Evolutionary conservation across 352 stramenopile species (phyloP), one percentile per base, ranked within the genome.

Genomic region (Phytophthora cryptogea): DNA sequence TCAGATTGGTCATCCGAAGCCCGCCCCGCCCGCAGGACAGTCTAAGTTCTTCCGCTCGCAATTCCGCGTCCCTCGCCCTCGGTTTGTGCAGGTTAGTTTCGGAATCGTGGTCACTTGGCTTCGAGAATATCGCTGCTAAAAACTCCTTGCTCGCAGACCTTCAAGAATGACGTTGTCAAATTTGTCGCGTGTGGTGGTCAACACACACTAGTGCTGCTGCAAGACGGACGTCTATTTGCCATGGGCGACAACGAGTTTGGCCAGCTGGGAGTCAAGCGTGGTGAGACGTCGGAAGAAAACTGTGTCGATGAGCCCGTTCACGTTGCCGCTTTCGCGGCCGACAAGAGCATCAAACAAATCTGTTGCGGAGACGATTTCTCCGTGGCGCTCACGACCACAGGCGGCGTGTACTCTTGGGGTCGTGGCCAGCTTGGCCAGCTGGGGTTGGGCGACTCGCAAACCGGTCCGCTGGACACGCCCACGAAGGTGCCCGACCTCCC

Each of bases 11-110:
- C 81, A 90, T 37, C 70, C 70, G 3, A 89, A 89, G 65, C 82
- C 84, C 14, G 43, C 63, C 7, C 60, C 69, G 8, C 59, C 63
- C 50, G 35, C 80, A 1, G 77, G 72, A 5, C 80, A 90, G 35
- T 93, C 84, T 4, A 88, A 87, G 48, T 93, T 93, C 46, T 93
- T 93, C 47, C 80, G 84, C 42, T 83, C 74, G 11, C 83, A 90
- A 55, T 93, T 91, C 40, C 84, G 84, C 23, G 73, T 91, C 13
- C 69, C 74, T 58, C 78, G 80, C 14, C 84, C 84, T 54, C 77
- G 73, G 5, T 88, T 87, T 52, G 75, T 92, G 4, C 73, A 89
- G 76, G 81, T 89, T 53, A 6, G 62, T 55, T 43, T 43, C 13
- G 4, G 0, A 7, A 43, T 43, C n/a, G 37, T 27, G 37, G 20